Percentiles rank a stretch among this genome's conserved stretches.
Evolutionary conservation across 805 yeast species (phyloP).

Genomic region (Pichia scutulata): DNA sequence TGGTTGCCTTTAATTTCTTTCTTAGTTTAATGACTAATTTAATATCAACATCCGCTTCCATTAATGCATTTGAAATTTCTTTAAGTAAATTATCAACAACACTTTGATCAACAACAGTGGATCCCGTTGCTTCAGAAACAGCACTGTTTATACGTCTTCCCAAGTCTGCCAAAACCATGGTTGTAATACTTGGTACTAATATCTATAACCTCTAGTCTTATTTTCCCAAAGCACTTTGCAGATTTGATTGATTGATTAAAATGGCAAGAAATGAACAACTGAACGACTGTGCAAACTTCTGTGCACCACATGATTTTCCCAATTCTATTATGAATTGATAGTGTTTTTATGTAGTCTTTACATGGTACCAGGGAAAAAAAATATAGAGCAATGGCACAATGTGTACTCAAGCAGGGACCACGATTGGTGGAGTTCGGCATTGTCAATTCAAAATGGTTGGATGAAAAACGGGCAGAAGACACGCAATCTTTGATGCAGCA

Average conservation of each 20-base stretch:
- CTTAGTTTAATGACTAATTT: conserved; percentile 71
- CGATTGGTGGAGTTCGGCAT: conserved; percentile 18
- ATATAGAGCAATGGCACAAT: neutral
- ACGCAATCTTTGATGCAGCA: conserved; percentile 18
- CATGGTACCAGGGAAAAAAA: neutral
- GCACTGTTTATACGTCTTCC: conserved; percentile 74
- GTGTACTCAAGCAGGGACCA: neutral
- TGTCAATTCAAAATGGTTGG: conserved; percentile 15
- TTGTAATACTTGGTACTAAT: neutral
- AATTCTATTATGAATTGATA: too few species aligned
- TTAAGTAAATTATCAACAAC: conserved; percentile 70
- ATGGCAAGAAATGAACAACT: neutral
- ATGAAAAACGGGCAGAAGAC: conserved; percentile 15
- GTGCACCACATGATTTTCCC: neutral
- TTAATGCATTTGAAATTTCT: conserved; percentile 80
- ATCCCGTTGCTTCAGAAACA: conserved; percentile 51
- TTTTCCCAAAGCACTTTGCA: too few species aligned
- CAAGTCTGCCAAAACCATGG: conserved; percentile 75
- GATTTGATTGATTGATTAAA: neutral
- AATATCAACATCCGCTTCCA: conserved; percentile 93
- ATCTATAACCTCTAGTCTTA: neutral
- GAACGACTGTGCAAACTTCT: neutral
- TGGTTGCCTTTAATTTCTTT: conserved; percentile 54
- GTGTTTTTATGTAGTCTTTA: too few species aligned
- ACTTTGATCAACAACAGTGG: conserved; percentile 47